phyloP scores from a whole-genome alignment of 495 filamentous ascomycete species.

The Chaetomium fimeti region DNA sequence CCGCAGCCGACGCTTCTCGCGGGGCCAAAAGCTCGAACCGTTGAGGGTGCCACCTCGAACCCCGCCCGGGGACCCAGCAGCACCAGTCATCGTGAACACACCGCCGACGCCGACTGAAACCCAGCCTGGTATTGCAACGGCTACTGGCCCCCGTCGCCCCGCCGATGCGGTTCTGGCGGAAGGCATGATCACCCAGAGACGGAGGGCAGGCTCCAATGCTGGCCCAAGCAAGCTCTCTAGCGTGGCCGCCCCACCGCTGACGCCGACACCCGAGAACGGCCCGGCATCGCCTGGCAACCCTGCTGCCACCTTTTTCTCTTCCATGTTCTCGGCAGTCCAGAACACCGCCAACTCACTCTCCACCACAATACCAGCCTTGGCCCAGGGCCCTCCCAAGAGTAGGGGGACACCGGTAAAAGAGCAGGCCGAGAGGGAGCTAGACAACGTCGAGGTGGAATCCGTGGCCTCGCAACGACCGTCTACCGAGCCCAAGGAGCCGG shows the following conservation, averaged over 20 bases:
- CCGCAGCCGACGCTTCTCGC: conserved; percentile 31
- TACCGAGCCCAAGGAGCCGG: conserved; percentile 62
- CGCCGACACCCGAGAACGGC: conserved; percentile 61
- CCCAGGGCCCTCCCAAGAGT: conserved; percentile 41
- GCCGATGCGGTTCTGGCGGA: conserved; percentile 48
- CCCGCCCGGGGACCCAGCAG: conserved; percentile 41
- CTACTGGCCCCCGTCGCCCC: conserved; percentile 35
- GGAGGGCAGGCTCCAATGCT: conserved; percentile 62
- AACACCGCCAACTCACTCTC: conserved; percentile 86
- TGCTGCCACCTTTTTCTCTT: conserved; percentile 78
- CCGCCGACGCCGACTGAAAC: conserved; percentile 55
- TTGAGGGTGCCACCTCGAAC: conserved; percentile 41
- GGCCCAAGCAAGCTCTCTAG: conserved; percentile 90
- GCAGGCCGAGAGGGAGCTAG: conserved; percentile 34
- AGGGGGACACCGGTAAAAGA: conserved; percentile 38
- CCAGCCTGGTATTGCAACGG: conserved; percentile 27
- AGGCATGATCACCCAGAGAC: conserved; percentile 69
- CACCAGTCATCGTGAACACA: conserved; percentile 57
- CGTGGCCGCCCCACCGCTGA: conserved; percentile 67
- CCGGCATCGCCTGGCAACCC: conserved; percentile 42
- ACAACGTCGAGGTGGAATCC: conserved; percentile 50
- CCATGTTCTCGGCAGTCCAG: conserved; percentile 88
- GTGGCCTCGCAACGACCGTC: conserved; percentile 38
- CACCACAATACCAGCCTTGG: conserved; percentile 69
- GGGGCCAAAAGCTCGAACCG: conserved; percentile 41